Conservation (phyloP, 495 filamentous ascomycete genomes). For the Annulohypoxylon moriforme region DNA sequence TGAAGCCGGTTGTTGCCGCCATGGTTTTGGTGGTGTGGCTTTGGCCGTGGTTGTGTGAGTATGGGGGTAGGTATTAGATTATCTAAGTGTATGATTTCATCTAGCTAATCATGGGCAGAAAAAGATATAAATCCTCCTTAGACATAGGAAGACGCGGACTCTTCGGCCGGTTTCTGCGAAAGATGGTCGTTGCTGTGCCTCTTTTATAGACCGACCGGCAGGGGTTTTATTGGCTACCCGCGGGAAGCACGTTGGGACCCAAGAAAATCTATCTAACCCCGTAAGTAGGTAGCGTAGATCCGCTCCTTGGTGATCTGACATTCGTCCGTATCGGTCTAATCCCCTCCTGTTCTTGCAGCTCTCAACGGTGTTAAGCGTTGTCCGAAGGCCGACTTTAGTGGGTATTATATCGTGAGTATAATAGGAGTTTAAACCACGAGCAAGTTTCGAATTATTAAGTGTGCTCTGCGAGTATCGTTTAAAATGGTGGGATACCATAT, state of each 20-base stretch:
- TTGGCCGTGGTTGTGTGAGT: not conserved
- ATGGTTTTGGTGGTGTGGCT: not conserved
- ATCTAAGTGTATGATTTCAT: too few species aligned
- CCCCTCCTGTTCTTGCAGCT: not conserved
- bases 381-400: not conserved
- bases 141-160: not conserved
- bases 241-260: not conserved
- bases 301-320: not conserved
- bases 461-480: too few species aligned
- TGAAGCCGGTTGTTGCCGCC: conserved; percentile 16
- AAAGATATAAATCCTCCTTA: not conserved
- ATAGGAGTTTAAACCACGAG: not conserved
- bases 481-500: too few species aligned
- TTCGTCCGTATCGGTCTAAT: not conserved
- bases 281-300: not conserved
- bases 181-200: not conserved
- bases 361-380: not conserved
- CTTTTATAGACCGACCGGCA: not conserved
- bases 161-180: not conserved
- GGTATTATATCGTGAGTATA: not conserved
- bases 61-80: not conserved
- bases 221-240: not conserved
- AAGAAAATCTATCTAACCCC: not conserved
- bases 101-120: not conserved
- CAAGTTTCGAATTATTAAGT: not conserved